Conservation (phyloP, 2,329 filamentous ascomycete species). For the Colletotrichum tropicale region DNA sequence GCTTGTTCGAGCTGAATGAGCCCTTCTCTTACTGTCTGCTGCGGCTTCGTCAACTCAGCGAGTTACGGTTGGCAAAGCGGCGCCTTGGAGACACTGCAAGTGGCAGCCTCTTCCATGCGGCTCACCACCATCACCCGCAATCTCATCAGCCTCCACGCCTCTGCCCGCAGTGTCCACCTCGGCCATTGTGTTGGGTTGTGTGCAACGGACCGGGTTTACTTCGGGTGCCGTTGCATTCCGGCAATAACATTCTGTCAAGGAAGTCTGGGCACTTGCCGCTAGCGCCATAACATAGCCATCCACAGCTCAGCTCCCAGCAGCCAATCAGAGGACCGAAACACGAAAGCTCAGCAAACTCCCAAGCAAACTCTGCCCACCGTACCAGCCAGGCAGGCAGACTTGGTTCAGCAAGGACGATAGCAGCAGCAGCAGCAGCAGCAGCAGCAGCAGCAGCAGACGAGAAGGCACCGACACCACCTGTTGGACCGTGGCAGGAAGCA, state of each 20-base stretch:
- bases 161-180: not conserved
- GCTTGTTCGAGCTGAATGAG: not conserved
- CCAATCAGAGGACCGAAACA: not conserved
- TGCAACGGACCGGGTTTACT: constrained; percentile 6
- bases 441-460: not conserved
- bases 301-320: constrained; percentile 5
- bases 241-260: constrained; percentile 15
- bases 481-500: not conserved
- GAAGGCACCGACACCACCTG: not conserved
- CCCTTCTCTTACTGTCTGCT: not conserved
- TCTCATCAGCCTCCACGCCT: not conserved
- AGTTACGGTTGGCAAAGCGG: not conserved
- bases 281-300: constrained; percentile 22
- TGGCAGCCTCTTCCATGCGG: not conserved
- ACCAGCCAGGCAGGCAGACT: not conserved
- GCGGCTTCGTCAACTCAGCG: not conserved
- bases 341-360: constrained; percentile 5
- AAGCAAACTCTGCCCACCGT: constrained; percentile 10
- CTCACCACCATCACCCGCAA: not conserved
- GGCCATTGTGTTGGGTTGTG: not conserved
- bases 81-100: not conserved
- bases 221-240: constrained; percentile 14
- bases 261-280: constrained; percentile 12
- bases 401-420: not conserved
- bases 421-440: not conserved